Evolutionary conservation across 2,329 filamentous ascomycete species (phyloP).

Genomic region (Dothistroma pini): DNA sequence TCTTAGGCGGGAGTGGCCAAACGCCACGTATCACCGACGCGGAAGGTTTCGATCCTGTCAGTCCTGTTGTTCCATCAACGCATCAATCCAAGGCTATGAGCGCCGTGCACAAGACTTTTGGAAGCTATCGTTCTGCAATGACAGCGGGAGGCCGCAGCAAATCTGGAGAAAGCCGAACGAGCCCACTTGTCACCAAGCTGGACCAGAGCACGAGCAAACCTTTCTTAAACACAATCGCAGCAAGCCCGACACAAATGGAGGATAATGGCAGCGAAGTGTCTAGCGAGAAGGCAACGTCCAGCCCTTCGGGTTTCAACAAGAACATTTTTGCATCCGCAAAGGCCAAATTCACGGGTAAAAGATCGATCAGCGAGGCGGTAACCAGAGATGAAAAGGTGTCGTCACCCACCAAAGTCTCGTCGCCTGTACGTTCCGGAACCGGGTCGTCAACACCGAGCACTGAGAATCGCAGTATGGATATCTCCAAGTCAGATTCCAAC

Average conservation of each 20-base stretch:
- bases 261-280: slow-evolving; percentile 47
- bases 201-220: slow-evolving; percentile 46
- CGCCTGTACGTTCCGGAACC: slow-evolving; percentile 55
- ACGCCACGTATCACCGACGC: slow-evolving; percentile 5
- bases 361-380: slow-evolving; percentile 75
- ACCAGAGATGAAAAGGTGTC: slow-evolving; percentile 50
- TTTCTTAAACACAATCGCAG: slow-evolving; percentile 19
- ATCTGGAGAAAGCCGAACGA: slow-evolving; percentile 39
- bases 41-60: slow-evolving; percentile 14
- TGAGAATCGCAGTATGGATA: slow-evolving; percentile 43
- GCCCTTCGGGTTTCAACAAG: slow-evolving; percentile 34
- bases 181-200: slow-evolving; percentile 56
- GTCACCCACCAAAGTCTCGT: slow-evolving; percentile 29
- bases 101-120: slow-evolving; percentile 26
- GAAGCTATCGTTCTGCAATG: slow-evolving; percentile 28
- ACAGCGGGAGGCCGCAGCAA: slow-evolving; percentile 25
- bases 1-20: slow-evolving; percentile 13
- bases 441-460: slow-evolving; percentile 67
- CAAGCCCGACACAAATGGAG: slow-evolving; percentile 20
- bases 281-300: slow-evolving; percentile 27
- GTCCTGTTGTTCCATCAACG: slow-evolving; percentile 15
- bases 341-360: slow-evolving; percentile 62
- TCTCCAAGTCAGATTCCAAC: slow-evolving; percentile 33
- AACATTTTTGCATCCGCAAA: slow-evolving; percentile 34
- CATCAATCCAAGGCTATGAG: slow-evolving; percentile 22